These are phyloP conservation scores for Exserohilum turcica DNA, from an alignment of 2,329 filamentous ascomycete species.

Conservation along the genomic window DNA sequence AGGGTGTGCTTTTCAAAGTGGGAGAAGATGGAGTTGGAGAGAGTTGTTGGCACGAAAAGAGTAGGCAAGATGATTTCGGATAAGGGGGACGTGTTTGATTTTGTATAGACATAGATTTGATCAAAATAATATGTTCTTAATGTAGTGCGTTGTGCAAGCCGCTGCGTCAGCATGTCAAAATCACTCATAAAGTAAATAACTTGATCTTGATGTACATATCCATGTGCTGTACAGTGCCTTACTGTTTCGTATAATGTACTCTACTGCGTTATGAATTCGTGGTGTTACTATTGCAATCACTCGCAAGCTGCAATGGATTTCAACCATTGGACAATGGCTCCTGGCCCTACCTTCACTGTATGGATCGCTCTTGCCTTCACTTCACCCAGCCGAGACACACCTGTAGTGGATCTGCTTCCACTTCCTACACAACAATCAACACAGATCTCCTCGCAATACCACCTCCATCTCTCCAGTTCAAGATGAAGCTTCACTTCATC, in stretches of 20 bases:
- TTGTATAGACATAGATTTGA: conserved; percentile 61
- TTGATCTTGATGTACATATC: no score
- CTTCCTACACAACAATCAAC: not conserved
- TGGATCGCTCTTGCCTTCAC: not conserved
- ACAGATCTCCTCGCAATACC: no score
- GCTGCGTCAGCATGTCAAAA: no score
- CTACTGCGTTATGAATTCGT: no score
- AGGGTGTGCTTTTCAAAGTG: conserved; percentile 79
- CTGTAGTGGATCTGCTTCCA: no score
- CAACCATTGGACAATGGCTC: not conserved
- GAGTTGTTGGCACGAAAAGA: conserved; percentile 80
- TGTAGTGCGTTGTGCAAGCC: no score
- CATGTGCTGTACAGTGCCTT: no score
- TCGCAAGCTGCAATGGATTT: not conserved
- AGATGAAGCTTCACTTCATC: conserved; percentile 6
- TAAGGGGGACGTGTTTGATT: conserved; percentile 89
- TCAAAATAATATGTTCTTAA: no score
- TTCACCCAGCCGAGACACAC: not conserved
- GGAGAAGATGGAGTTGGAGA: conserved; percentile 86
- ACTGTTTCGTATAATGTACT: no score
- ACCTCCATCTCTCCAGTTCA: no score
- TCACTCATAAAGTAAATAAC: not conserved
- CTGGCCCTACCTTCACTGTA: not conserved
- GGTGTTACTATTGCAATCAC: not conserved
- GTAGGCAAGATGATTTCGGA: conserved; percentile 84